phyloP scores from a whole-genome alignment of 139 green algal genomes.

The Tetradesmus obliquus region DNA sequence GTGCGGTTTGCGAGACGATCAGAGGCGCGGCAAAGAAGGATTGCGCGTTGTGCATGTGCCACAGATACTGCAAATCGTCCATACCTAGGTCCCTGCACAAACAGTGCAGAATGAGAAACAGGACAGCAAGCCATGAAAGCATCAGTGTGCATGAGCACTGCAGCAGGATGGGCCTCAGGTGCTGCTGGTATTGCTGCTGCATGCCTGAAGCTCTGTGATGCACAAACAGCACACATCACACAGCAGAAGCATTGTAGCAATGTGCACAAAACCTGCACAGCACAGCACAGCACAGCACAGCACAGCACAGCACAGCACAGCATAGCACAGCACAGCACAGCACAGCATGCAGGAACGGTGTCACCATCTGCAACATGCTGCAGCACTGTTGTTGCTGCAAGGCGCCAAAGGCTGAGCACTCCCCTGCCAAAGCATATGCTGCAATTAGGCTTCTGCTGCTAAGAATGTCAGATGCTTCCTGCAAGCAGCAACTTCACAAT shows the following conservation, averaged over 20 bases:
- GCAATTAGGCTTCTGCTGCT: not conserved
- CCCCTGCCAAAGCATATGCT: not conserved
- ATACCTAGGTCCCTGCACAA: slow-evolving; percentile 20
- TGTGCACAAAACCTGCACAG: not conserved
- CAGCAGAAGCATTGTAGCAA: not conserved
- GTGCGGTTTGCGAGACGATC: not conserved
- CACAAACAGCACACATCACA: too few species aligned
- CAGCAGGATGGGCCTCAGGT: not conserved
- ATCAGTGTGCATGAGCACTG: not conserved
- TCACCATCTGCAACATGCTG: not conserved
- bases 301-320: not conserved
- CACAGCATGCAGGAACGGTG: not conserved
- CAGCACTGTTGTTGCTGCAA: not conserved
- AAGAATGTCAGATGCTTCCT: not conserved
- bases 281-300: not conserved
- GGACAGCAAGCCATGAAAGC: too few species aligned
- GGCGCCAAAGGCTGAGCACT: not conserved
- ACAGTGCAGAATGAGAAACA: not conserved
- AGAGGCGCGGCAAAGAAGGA: not conserved
- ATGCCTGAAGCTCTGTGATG: not conserved
- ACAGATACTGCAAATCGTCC: slow-evolving; percentile 17
- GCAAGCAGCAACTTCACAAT: too few species aligned
- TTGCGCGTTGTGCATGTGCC: not conserved
- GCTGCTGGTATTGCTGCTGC: not conserved
- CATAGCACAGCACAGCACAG: not conserved